phyloP scores from a whole-genome alignment of 331 rosid genomes.

The Prunus yedoensis region DNA sequence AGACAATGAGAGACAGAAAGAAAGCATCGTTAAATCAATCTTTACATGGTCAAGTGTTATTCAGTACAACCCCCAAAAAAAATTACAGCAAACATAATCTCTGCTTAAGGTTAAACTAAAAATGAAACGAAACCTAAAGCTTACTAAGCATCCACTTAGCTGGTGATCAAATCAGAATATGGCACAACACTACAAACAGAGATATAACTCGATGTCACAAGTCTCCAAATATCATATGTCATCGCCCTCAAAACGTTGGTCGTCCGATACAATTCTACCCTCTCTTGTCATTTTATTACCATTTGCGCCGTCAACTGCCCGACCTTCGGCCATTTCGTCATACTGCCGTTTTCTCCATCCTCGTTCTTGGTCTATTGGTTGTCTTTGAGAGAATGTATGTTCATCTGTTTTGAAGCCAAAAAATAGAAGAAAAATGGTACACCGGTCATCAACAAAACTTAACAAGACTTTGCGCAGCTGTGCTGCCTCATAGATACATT shows the following conservation, averaged over 20 bases:
- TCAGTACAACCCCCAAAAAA: slow-evolving; percentile 13
- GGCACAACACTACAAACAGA: slow-evolving; percentile 24
- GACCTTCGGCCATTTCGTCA: slow-evolving; percentile 33
- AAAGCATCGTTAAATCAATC: slow-evolving; percentile 20
- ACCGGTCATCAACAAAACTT: slow-evolving; percentile 10
- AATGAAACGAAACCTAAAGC: slow-evolving; percentile 20
- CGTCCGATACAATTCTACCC: slow-evolving; percentile 19
- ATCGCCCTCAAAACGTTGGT: slow-evolving; percentile 20
- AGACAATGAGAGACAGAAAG: slow-evolving; percentile 1
- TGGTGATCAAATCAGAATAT: slow-evolving; percentile 19
- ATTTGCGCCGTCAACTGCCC: slow-evolving; percentile 29
- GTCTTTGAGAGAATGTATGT: slow-evolving; percentile 48
- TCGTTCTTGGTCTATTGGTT: slow-evolving; percentile 43
- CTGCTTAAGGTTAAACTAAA: slow-evolving; percentile 17
- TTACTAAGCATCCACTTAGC: slow-evolving; percentile 8
- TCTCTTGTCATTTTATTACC: slow-evolving; percentile 31
- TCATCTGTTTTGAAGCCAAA: slow-evolving; percentile 69
- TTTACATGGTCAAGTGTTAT: slow-evolving; percentile 26
- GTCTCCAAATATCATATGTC: slow-evolving; percentile 19
- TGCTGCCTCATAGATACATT: slow-evolving; percentile 10
- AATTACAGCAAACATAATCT: slow-evolving; percentile 24
- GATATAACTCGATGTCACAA: neutral
- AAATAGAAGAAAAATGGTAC: slow-evolving; percentile 22
- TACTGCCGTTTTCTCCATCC: slow-evolving; percentile 39
- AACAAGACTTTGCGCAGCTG: neutral